These are phyloP conservation scores for Myriosclerotinia duriaeana DNA, from an alignment of 2,329 filamentous ascomycete species.

Conservation along the genomic window DNA sequence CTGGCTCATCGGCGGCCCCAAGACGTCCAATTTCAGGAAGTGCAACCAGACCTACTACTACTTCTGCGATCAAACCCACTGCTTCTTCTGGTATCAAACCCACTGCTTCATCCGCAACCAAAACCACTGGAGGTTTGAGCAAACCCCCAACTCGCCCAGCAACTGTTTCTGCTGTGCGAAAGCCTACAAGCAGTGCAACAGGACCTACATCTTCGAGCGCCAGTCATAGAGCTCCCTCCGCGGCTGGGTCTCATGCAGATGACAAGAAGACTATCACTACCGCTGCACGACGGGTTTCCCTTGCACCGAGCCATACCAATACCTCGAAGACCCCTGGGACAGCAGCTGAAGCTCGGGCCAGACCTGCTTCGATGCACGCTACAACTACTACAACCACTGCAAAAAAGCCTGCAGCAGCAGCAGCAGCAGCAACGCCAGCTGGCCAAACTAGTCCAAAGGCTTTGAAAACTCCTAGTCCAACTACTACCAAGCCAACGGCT, in stretches of 20 bases:
- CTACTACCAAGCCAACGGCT: constrained; percentile 38
- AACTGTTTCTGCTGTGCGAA: constrained; percentile 35
- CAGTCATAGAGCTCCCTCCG: constrained; percentile 38
- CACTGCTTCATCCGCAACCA: constrained; percentile 33
- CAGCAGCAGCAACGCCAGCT: neutral
- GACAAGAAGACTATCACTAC: constrained; percentile 37
- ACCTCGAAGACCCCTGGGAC: constrained; percentile 34
- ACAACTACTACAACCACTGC: constrained; percentile 37
- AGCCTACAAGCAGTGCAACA: constrained; percentile 38
- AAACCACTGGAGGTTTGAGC: constrained; percentile 38
- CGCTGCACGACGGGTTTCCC: constrained; percentile 38
- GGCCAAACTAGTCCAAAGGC: constrained; percentile 42
- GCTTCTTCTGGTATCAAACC: constrained; percentile 37
- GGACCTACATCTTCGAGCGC: constrained; percentile 37
- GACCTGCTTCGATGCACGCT: constrained; percentile 19
- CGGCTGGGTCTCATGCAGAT: constrained; percentile 38
- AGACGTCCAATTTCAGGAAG: constrained; percentile 32
- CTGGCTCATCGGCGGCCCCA: constrained; percentile 28
- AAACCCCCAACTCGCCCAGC: constrained; percentile 40
- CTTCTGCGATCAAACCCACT: constrained; percentile 33
- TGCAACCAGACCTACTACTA: constrained; percentile 29
- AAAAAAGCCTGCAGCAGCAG: constrained; percentile 35
- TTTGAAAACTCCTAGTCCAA: constrained; percentile 43
- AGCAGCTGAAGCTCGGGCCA: constrained; percentile 37
- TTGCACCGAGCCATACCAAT: constrained; percentile 35